phyloP scores from a whole-genome alignment of 257 asterid species.

The Solanum infundibuliforme region DNA sequence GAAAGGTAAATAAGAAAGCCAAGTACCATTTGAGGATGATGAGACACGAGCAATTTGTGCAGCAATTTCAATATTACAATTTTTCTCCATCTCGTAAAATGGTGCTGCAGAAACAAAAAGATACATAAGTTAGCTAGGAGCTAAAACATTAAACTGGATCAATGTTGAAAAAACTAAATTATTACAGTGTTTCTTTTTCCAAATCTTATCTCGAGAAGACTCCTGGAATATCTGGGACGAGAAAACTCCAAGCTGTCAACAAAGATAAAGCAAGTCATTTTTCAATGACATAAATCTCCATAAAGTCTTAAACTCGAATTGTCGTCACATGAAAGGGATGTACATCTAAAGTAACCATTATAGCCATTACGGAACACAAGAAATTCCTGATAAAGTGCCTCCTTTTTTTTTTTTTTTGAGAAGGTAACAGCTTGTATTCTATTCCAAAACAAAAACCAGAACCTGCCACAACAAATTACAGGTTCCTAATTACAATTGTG shows the following conservation, averaged over 20 bases:
- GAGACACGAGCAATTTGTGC: conserved; percentile 73
- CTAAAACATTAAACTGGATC: not conserved
- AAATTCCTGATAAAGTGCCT: not conserved
- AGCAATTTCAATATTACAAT: conserved; percentile 87
- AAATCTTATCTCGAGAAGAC: conserved; percentile 83
- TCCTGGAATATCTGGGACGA: conserved; percentile 97
- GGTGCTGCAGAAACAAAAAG: conserved; percentile 50
- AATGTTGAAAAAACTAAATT: not conserved
- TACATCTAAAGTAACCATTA: not conserved
- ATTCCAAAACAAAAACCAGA: no score
- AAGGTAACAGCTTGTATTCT: no score
- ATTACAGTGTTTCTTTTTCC: conserved; percentile 89
- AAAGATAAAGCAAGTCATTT: not conserved
- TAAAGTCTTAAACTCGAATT: not conserved
- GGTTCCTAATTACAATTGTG: no score
- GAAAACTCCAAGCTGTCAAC: conserved; percentile 86
- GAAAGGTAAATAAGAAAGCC: not conserved
- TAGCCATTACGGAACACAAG: not conserved
- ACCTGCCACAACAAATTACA: no score
- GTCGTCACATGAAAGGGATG: not conserved
- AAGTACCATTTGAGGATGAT: conserved; percentile 61
- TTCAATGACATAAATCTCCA: not conserved
- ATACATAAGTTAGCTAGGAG: conserved; percentile 12
- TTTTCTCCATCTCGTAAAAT: conserved; percentile 90
- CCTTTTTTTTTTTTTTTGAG: not conserved